Base-by-base conservation (phyloP, 164 flowering plant species). In the Tinospora cordifolia region DNA sequence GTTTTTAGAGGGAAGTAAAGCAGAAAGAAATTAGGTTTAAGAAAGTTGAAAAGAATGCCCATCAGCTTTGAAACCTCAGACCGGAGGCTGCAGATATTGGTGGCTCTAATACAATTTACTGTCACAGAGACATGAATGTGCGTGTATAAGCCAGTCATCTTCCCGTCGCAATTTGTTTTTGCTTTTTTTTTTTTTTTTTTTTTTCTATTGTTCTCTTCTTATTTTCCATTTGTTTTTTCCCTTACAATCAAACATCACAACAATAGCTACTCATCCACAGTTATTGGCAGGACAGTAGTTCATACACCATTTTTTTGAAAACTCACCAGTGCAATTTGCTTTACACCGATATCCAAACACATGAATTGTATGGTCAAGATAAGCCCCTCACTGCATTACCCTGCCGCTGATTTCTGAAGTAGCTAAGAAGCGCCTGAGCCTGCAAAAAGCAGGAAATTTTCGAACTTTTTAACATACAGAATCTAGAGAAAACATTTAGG, bases 371-470 rank as follows among this genome's bases (percentile, higher is more conserved):
- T 5, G 21, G 27, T n/a, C 17, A 51, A 71, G 60, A 62, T 92
- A 82, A 87, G 21, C 83, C 86, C 78, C 98, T 84, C 27, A 88
- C 91, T 27, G 84, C 80, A 81, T 78, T 83, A 0, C 88, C 91
- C 71, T 88, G 92, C 24, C 94, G 81, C 73, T 90, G 96, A 80
- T 72, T 90, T 81, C 91, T 86, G 76, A 92, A 92, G 81, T 73
- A 80, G 75, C 80, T 85, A 14, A 92, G 93, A 67, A 92, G 93
- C 7, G 85, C 81, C 70, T 87, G 90, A 54, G 98, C 98, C 98
- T 92, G 85, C 78, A 81, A 74, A 65, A 39, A 66, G 38, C 24
- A 59, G 51, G 44, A 24, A 68, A n/a, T 0, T 8, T 65, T 34
- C 25, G 62, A 75, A 36, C 24, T 54, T 54, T 5, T 54, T 5